Evolutionary conservation across 352 stramenopile genomes (phyloP).

Genomic region (Poterioochromonas sp.): DNA sequence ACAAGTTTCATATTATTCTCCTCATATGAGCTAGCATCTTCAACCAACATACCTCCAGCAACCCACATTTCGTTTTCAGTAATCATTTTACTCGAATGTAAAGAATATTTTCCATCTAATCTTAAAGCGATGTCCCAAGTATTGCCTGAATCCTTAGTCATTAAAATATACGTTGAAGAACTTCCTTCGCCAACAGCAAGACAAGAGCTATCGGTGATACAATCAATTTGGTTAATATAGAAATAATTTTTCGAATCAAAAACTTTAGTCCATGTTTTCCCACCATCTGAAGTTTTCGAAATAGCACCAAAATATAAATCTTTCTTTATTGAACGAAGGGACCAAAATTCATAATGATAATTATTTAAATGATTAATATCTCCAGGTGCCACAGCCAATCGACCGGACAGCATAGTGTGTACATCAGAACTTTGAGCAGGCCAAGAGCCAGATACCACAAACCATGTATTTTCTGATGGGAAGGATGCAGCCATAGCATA

Average conservation of each 20-base stretch:
- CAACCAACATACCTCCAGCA: too few relatives aligned
- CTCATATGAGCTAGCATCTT: too few relatives aligned
- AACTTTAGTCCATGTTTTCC: slow-evolving; percentile 21
- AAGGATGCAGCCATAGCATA: background rate
- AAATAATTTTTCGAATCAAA: background rate
- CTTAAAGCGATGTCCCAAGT: background rate
- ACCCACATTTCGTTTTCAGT: too few relatives aligned
- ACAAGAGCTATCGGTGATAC: background rate
- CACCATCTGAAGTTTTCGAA: slow-evolving; percentile 1
- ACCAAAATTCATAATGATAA: background rate
- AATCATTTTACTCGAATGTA: too few relatives aligned
- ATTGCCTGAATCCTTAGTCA: background rate
- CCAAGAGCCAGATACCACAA: background rate
- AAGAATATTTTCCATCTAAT: too few relatives aligned
- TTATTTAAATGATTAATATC: background rate
- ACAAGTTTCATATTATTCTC: too few relatives aligned
- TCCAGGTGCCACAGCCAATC: background rate
- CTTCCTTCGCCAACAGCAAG: background rate
- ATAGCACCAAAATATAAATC: background rate
- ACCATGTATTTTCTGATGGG: slow-evolving; percentile 18
- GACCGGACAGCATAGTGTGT: background rate
- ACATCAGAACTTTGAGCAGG: background rate
- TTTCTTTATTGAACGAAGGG: background rate
- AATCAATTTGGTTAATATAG: slow-evolving; percentile 16
- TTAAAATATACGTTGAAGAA: background rate